Conservation (phyloP, 331 rosid species). For the Cydonia oblonga region DNA sequence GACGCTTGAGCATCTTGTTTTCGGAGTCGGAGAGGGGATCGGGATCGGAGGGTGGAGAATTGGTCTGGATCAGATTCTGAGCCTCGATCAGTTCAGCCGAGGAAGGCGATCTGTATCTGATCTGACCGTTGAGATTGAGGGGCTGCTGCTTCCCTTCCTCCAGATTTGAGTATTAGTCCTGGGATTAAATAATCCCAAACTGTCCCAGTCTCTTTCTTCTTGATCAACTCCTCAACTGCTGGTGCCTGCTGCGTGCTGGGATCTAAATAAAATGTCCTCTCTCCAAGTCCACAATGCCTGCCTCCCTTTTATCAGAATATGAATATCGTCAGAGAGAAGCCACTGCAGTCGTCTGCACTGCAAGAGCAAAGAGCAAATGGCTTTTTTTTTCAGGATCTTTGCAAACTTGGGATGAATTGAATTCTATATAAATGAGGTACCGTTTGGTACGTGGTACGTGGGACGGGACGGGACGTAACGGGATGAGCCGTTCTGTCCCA, state of each 20-base stretch:
- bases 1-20: conserved; percentile 80
- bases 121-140: conserved; percentile 67
- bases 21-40: conserved; percentile 17
- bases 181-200: conserved; percentile 8
- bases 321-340: no score
- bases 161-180: conserved; percentile 26
- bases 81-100: conserved; percentile 73
- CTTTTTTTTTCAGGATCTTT: neutral
- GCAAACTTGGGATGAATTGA: neutral
- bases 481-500: no score
- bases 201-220: neutral
- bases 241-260: neutral
- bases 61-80: conserved; percentile 21
- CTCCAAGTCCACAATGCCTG: neutral
- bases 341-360: no score
- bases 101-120: conserved; percentile 94
- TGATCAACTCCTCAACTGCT: neutral
- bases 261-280: neutral
- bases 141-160: conserved; percentile 53
- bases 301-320: no score
- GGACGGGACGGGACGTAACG: no score
- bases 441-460: no score
- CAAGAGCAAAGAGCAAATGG: neutral
- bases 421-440: neutral
- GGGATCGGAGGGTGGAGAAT: conserved; percentile 46